These are phyloP conservation scores for Quercus suber DNA, from an alignment of 306 rosid species.

Conservation along the genomic window DNA sequence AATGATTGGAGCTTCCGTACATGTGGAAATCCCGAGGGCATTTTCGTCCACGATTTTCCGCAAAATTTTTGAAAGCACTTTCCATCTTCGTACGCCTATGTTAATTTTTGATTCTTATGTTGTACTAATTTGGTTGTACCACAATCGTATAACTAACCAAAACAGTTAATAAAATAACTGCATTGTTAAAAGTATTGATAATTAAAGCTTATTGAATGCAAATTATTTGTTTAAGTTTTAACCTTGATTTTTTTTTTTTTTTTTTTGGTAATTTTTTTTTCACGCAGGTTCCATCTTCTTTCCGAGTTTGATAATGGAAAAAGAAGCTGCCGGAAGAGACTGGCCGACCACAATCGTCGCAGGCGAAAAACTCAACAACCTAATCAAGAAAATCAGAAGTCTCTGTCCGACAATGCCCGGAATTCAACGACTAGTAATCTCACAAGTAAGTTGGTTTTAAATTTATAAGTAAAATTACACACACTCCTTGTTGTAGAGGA, in stretches of 20 bases:
- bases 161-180: slow-evolving; percentile 15
- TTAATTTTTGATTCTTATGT: slow-evolving; percentile 33
- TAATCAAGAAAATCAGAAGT: slow-evolving; percentile 44
- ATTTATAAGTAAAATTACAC: background rate
- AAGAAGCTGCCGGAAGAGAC: slow-evolving; percentile 94
- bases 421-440: slow-evolving; percentile 37
- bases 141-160: background rate
- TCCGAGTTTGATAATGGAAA: slow-evolving; percentile 93
- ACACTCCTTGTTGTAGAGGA: too few relatives aligned
- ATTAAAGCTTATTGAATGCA: background rate
- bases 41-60: slow-evolving; percentile 66
- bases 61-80: slow-evolving; percentile 27
- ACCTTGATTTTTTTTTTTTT: too few relatives aligned
- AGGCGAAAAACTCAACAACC: slow-evolving; percentile 84
- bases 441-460: slow-evolving; percentile 36
- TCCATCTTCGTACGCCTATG: slow-evolving; percentile 48
- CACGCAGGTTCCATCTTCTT: slow-evolving; percentile 81
- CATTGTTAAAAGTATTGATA: slow-evolving; percentile 7
- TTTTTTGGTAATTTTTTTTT: background rate
- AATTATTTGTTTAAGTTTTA: background rate
- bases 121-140: background rate
- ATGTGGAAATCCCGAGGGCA: slow-evolving; percentile 80
- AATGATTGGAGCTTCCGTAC: slow-evolving; percentile 71
- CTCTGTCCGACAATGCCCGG: slow-evolving; percentile 24
- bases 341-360: slow-evolving; percentile 98